Base-by-base conservation (phyloP, 1,284 basidiomycete genomes). In the Microbotryum scabiosae region DNA sequence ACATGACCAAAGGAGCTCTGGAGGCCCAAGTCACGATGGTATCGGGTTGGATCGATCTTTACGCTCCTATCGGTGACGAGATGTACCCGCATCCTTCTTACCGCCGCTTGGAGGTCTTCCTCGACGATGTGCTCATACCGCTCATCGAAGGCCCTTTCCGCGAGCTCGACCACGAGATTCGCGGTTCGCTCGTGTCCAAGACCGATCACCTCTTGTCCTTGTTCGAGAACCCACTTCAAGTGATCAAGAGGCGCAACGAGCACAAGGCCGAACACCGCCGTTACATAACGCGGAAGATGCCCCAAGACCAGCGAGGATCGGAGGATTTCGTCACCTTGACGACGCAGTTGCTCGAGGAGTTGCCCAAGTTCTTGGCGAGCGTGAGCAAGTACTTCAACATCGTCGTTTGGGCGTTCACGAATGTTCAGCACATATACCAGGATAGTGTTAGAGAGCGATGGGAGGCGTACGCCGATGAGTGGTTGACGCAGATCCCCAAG, bases 321-420 rank as follows among this genome's bases (percentile, higher is more conserved):
- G 69, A 70, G 20, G 72, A 73, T 16, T 77, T 75, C 57, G 57
- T 73, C 44, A 72, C 74, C 14, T 65, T 77, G 20, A 74, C 76
- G 51, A 62, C 68, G 3, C 75, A 75, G 63, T 73, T 77, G 26
- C 66, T 74, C 58, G 72, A 76, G 47, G 76, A 77, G 60, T 67
- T 77, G 23, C 76, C 76, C 3, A 63, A 70, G 32, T 73, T 76
- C 65, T 69, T 75, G 52, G 70, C 70, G 55, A 72, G 73, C 57
- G 65, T 75, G 5, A 71, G 73, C 53, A 65, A 70, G n/a, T 66
- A 75, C 28, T 62, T 75, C 51, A 72, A 75, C 51, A 69, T 73
- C 46, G 72, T 74, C 60, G 66, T 75, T 56, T 64, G 67, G 14
- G 69, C 72, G 41, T 73, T 76, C 30, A 70, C 74, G 1, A 60